Base-by-base conservation (phyloP, 2,329 filamentous ascomycete species). In the Triangularia verruculosa region DNA sequence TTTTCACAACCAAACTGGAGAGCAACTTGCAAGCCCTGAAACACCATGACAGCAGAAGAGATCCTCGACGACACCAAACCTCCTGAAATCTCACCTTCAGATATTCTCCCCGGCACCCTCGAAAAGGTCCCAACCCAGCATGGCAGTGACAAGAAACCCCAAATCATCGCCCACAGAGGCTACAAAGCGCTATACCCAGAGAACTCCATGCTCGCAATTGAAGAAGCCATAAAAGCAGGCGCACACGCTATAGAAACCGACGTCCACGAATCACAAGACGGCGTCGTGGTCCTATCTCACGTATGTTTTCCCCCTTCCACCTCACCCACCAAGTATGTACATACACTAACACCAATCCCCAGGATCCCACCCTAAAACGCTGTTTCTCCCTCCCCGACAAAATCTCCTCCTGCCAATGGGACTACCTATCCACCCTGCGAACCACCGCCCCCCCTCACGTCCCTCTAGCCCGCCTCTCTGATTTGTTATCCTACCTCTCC, bases 181-280 rank as follows among this genome's bases (percentile, higher is more conserved):
- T 92, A 89, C 81, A 94, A 91, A 74, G 87, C 88, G 0, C 82
- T 82, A 59, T 91, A 83, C 69, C 92, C 94, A 0, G 94, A 98
- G 76, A 98, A 98, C 77, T 90, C 91, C 1, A 87, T 97, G 83
- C 83, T 81, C 15, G 90, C 91, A 7, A 96, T 97, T 77, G 80
- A 80, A 63, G 89, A 83, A 27, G 93, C 93, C 1, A 83, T 94
- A 2, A 79, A 86, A 30, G 87, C 86, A 17, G 92, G 92, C 20
- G 86, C 91, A 0, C 86, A 96, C 71, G 94, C 90, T 0, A 79
- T 98, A 27, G 94, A 98, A 78, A 96, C 92, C 17, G 94, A 98
- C 72, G 77, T 97, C 8, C 93, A 96, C 74, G 77, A 97, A 32
- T 89, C 91, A 13, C 86, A 83, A 66, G 94, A 98, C 72, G 88